Evolutionary conservation across 805 yeast species (phyloP).

Genomic region (Pichia scutulata): DNA sequence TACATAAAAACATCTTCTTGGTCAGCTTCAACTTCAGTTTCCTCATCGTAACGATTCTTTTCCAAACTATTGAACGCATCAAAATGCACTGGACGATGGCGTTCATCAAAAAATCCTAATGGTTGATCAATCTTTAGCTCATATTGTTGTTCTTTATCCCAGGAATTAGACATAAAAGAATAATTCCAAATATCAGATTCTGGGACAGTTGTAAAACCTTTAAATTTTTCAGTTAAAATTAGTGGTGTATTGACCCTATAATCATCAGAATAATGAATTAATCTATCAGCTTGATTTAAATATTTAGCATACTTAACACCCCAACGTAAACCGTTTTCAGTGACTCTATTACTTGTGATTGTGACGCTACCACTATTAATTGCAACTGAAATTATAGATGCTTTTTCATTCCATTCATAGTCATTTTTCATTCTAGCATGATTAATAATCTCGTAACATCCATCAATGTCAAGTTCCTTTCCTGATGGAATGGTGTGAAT

Average conservation of each 20-base stretch:
- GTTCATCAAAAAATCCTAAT: slow-evolving; percentile 70
- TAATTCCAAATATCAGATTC: slow-evolving; percentile 83
- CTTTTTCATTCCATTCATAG: slow-evolving; percentile 33
- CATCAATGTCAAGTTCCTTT: slow-evolving; percentile 39
- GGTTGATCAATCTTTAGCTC: slow-evolving; percentile 74
- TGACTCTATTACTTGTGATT: slow-evolving; percentile 54
- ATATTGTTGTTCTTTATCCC: slow-evolving; percentile 55
- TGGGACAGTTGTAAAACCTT: slow-evolving; percentile 85
- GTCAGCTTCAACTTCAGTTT: slow-evolving; percentile 6
- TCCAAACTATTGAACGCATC: slow-evolving; percentile 62
- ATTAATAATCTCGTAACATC: slow-evolving; percentile 63
- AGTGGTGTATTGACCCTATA: slow-evolving; percentile 62
- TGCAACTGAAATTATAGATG: slow-evolving; percentile 56
- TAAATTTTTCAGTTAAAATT: slow-evolving; percentile 62
- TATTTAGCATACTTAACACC: slow-evolving; percentile 56
- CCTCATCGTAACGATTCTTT: slow-evolving; percentile 13
- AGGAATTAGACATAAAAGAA: slow-evolving; percentile 78
- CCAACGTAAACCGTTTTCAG: slow-evolving; percentile 70
- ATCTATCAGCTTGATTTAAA: slow-evolving; percentile 49
- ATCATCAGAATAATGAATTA: slow-evolving; percentile 57
- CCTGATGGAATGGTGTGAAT: slow-evolving; percentile 82
- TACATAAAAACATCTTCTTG: slow-evolving; percentile 11
- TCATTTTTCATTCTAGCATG: slow-evolving; percentile 38
- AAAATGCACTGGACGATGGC: slow-evolving; percentile 87
- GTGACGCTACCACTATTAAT: slow-evolving; percentile 83